Conservation (phyloP, 352 stramenopile species). For the Globisporangium spiculum region DNA sequence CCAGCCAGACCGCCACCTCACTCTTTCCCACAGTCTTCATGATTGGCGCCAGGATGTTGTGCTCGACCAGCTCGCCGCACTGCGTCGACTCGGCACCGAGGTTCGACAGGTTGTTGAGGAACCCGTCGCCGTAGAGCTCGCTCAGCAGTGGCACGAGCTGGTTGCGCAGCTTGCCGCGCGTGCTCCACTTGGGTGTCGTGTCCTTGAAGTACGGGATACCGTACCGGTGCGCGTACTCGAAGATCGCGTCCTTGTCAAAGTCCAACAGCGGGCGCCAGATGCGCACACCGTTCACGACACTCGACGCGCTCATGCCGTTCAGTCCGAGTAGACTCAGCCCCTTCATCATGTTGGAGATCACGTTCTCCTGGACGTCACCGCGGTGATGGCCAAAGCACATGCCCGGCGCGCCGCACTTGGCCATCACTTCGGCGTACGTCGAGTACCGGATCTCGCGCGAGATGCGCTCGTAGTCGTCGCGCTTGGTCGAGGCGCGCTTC, state of each 20-base stretch:
- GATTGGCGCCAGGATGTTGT: conserved; percentile 55
- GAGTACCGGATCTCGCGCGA: conserved; percentile 93
- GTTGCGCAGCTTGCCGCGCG: conserved; percentile 94
- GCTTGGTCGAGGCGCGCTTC: conserved; percentile 86
- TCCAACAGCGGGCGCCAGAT: conserved; percentile 93
- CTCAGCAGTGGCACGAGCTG: conserved; percentile 92
- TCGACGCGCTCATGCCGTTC: conserved; percentile 91
- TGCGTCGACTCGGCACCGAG: conserved; percentile 80
- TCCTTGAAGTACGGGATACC: conserved; percentile 98
- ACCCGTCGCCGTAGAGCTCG: conserved; percentile 94
- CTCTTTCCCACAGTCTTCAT: conserved; percentile 52
- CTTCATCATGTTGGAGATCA: conserved; percentile 98
- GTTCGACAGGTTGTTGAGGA: conserved; percentile 78
- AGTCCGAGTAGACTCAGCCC: conserved; percentile 91
- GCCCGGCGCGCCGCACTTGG: conserved; percentile 64
- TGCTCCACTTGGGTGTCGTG: conserved; percentile 96
- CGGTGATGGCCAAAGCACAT: conserved; percentile 97
- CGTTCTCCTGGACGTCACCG: conserved; percentile 97
- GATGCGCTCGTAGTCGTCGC: conserved; percentile 95
- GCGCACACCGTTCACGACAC: conserved; percentile 64
- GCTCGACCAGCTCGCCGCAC: conserved; percentile 65
- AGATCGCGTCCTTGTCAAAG: conserved; percentile 94
- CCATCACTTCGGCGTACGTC: conserved; percentile 88
- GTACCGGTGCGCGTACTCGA: conserved; percentile 94
- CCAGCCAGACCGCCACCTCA: conserved; percentile 69